Evolutionary conservation across 805 yeast species (phyloP), one percentile per base, ranked within the genome.

Genomic region (Candida palmyrensis): DNA sequence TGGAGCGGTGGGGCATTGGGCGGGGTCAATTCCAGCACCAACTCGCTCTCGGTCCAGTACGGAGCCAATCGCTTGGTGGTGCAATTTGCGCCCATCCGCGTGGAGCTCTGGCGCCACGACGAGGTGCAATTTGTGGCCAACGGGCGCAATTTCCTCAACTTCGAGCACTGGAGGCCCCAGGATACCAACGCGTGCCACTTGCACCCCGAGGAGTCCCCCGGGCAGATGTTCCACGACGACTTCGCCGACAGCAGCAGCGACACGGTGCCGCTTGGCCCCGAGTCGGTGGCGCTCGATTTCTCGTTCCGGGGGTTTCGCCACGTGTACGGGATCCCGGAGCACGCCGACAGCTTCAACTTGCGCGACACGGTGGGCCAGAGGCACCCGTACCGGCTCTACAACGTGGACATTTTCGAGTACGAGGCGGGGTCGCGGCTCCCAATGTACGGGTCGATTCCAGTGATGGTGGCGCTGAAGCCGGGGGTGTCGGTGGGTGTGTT

Each of bases 321-420:
- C 47, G 83, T 86, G 1, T 92, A 75, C 54, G 99, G 99, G n/a
- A 82, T 92, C 27, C 97, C 98, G 0, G 98, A 92, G 56, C 98
- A 92, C 50, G 90, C 97, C 0, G 95, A 86, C 45, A 64, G 82
- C 1, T 59, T 92, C 30, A 68, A 80, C 13, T 63, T 92, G 43
- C 77, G 78, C 36, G 90, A 84, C 43, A 89, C 97, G 0, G 45
- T 62, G 0, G 50, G 44, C 9, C 37, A 62, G 2, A 83, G 80
- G 35, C 38, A 49, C 30, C 97, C 97, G 2, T 92, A 92, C 56
- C 70, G 98, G 28, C 63, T 92, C 27, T 92, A 62, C 66, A 90
- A 92, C 47, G 97, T 89, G 18, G 99, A 92, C 54, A 90, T 90
- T 22, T 92, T 92, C 58, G 97, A 92, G 57, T 92, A 92, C 53